Base-by-base conservation (phyloP, 805 yeast genomes). In the Starmerella apicola region DNA sequence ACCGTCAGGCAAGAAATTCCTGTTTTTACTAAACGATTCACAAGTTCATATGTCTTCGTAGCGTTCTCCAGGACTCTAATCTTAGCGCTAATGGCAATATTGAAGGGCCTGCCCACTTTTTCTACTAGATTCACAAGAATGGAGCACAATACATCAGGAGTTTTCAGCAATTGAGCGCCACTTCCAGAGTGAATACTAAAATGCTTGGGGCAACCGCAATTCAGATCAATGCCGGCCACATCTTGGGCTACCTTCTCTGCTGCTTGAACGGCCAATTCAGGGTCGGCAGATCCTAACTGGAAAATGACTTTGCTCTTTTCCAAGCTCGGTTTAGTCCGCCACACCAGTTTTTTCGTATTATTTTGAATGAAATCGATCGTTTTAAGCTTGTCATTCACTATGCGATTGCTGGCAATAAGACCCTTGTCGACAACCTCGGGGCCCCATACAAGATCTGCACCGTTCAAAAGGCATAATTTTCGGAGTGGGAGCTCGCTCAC, bases 191-290 rank as follows among this genome's bases (percentile, higher is more conserved):
- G 98, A 3, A 85, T 70, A 1, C 94, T 81, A 54, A 91, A 91
- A 50, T 85, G 96, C 57, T 88, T 91, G 3, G 98, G 98, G 61
- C 98, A 91, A 4, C 98, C 98, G 22, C 95, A 84, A 58, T 91
- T 91, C 42, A 91, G 69, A 57, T 91, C 98, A 4, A 91, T 80
- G 7, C 94, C 97, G 47, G 75, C 85, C 3, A 91, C 97, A 58
- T 91, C 97, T 1, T 66, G 55, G 7, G 86, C 83, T 3, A 91
- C 81, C 32, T 78, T 67, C 38, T 70, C 62, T 0, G 94, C 96
- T 1, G 96, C 98, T 45, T 78, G 65, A 1, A 85, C 94, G 0
- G 98, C 98, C 17, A 85, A 60, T 0, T 74, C 78, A 0, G 97
- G 76, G 46, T 76, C 70, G 0, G 95, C 70, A 0, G 95, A 78